Conservation (phyloP, 805 yeast species). For the Tetrapisispora iriomotensis region DNA sequence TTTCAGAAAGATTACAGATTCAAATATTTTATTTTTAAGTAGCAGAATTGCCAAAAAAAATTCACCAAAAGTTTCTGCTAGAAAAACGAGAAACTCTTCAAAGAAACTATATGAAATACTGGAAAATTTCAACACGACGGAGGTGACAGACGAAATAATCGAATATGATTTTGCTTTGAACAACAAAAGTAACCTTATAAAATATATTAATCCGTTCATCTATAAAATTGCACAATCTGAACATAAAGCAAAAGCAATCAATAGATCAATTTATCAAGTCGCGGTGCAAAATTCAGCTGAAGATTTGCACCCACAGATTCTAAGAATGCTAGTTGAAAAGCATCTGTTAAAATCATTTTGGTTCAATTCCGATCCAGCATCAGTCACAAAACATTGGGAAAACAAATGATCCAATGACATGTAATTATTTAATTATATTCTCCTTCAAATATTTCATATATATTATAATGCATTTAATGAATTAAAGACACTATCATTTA, state of each 20-base stretch:
- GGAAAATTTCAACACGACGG: constrained; percentile 13
- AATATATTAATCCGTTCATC: constrained; percentile 19
- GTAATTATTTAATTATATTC: too few relatives aligned
- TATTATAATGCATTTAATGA: too few relatives aligned
- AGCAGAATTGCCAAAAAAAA: constrained; percentile 8
- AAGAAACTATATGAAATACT: constrained; percentile 18
- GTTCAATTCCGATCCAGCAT: constrained; percentile 20
- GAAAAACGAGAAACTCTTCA: constrained; percentile 24
- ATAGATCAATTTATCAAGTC: constrained; percentile 10
- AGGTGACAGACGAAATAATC: constrained; percentile 9
- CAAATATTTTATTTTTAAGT: constrained; percentile 9
- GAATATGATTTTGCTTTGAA: constrained; percentile 9
- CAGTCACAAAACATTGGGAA: constrained; percentile 16
- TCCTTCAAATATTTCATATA: too few relatives aligned
- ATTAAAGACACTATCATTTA: too few relatives aligned
- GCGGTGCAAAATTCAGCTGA: constrained; percentile 9
- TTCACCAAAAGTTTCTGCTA: constrained; percentile 3
- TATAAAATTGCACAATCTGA: constrained; percentile 22
- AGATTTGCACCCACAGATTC: constrained; percentile 12
- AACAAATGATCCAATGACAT: not conserved
- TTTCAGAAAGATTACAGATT: constrained; percentile 7
- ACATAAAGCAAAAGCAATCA: constrained; percentile 8
- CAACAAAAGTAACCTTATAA: constrained; percentile 7
- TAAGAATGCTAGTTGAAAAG: constrained; percentile 13
- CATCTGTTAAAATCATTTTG: constrained; percentile 16